These are phyloP conservation scores for Talaromyces piceae DNA, from an alignment of 2,329 filamentous ascomycete genomes.

Conservation along the genomic window DNA sequence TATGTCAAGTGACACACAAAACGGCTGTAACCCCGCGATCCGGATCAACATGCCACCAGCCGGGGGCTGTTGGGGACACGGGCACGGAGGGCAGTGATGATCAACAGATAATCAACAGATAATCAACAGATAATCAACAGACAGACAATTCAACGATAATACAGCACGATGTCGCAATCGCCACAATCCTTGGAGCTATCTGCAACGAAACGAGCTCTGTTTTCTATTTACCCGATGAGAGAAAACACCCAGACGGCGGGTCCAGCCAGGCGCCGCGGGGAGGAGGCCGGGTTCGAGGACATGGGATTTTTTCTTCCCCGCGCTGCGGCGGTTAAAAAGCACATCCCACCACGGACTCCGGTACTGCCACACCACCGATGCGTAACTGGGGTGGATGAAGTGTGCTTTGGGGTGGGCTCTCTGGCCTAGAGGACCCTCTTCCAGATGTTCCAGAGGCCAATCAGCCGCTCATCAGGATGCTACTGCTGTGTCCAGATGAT, in stretches of 20 bases:
- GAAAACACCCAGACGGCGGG: not conserved
- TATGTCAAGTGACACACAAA: not conserved
- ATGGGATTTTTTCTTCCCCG: not conserved
- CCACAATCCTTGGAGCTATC: no score
- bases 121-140: no score
- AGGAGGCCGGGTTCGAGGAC: no score
- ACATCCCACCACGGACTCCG: not conserved
- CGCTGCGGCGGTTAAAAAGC: not conserved
- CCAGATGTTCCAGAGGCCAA: not conserved
- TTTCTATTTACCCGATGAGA: not conserved
- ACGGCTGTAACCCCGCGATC: not conserved
- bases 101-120: no score
- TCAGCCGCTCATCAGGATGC: not conserved
- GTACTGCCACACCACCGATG: no score
- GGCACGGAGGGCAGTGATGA: no score
- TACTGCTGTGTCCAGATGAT: not conserved
- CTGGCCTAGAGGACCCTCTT: not conserved
- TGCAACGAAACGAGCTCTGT: no score
- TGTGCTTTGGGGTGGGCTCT: not conserved
- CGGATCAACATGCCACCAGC: not conserved
- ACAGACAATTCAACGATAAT: no score
- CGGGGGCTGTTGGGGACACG: not conserved
- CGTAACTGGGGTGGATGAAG: no score
- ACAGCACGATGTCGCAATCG: no score
- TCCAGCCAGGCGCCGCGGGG: not conserved